Evolutionary conservation across 805 yeast genomes (phyloP).

Genomic region (Saccharomycopsis sp.): DNA sequence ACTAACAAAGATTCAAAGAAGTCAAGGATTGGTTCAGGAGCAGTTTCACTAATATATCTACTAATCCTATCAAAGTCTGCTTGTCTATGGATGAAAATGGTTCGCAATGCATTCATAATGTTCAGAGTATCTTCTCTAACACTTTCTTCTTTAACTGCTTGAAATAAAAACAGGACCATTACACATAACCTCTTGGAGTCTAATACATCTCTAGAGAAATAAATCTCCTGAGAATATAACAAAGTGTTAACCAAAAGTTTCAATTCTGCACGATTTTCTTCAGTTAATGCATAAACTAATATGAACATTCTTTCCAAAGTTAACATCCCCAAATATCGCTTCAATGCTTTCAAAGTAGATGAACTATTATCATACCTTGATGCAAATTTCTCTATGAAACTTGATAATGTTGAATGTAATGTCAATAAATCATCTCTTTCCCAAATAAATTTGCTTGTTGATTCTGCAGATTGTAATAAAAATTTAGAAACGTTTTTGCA

Average conservation of each 20-base stretch:
- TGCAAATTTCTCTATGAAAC: constrained; percentile 29
- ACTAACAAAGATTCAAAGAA: constrained; percentile 26
- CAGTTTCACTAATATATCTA: constrained; percentile 25
- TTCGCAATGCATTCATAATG: constrained; percentile 29
- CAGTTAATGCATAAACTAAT: constrained; percentile 23
- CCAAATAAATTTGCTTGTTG: constrained; percentile 16
- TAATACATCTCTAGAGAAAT: constrained; percentile 28
- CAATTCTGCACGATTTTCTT: constrained; percentile 24
- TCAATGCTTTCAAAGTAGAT: constrained; percentile 23
- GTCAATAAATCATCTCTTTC: constrained; percentile 13
- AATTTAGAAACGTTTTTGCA: constrained; percentile 23
- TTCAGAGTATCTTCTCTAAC: constrained; percentile 18
- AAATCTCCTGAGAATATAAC: constrained; percentile 29
- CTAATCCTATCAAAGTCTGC: constrained; percentile 26
- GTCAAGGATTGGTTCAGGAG: constrained; percentile 21
- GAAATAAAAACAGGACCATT: constrained; percentile 28
- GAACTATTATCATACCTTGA: constrained; percentile 10
- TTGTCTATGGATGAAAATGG: constrained; percentile 29
- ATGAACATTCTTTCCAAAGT: constrained; percentile 28
- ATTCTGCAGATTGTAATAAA: constrained; percentile 21
- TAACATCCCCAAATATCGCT: constrained; percentile 27
- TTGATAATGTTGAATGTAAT: constrained; percentile 28
- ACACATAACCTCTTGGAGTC: constrained; percentile 30
- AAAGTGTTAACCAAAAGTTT: constrained; percentile 28
- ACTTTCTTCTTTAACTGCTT: constrained; percentile 16